Percentiles rank a stretch among this genome's conserved stretches.
phyloP scores from a whole-genome alignment of 2,329 filamentous ascomycete species.

The Neonectria sp. region DNA sequence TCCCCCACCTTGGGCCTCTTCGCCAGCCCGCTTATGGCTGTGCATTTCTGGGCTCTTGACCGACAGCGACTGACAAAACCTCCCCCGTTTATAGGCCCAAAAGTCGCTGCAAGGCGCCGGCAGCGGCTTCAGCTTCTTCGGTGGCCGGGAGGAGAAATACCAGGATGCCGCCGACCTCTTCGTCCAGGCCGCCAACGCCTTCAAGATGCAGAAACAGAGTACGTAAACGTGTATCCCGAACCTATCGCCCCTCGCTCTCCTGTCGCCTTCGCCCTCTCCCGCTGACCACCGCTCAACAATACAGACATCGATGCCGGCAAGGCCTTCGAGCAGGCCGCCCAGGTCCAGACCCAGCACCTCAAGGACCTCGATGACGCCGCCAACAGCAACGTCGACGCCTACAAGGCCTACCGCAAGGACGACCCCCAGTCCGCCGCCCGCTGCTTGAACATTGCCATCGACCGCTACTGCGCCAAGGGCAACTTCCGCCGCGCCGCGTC shows the following conservation, averaged over 20 bases:
- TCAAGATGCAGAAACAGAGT: conserved; percentile 90
- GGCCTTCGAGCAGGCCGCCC: conserved; percentile 89
- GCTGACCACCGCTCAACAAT: not conserved
- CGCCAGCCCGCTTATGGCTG: conserved; percentile 11
- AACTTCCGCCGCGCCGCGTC: conserved; percentile 93
- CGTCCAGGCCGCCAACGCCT: conserved; percentile 91
- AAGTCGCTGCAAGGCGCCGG: conserved; percentile 82
- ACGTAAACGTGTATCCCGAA: conserved; percentile 46
- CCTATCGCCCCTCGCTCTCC: not conserved
- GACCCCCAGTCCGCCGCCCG: conserved; percentile 87
- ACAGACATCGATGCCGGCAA: conserved; percentile 87
- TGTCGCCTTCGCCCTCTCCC: conserved; percentile 6
- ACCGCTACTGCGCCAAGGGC: conserved; percentile 89
- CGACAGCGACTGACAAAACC: conserved; percentile 5
- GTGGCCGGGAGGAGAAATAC: conserved; percentile 88
- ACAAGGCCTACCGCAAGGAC: conserved; percentile 93
- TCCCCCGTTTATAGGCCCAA: conserved; percentile 78
- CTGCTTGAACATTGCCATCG: conserved; percentile 84
- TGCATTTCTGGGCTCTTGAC: conserved; percentile 28
- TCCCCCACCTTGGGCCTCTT: conserved; percentile 39
- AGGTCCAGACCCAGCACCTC: conserved; percentile 83
- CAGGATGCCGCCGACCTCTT: conserved; percentile 92
- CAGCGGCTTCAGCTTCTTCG: conserved; percentile 91
- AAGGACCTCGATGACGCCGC: conserved; percentile 95
- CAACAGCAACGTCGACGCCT: conserved; percentile 90